Evolutionary conservation across 225 moss, liverwort and hornwort species (phyloP), one percentile per base, ranked within the genome.

Genomic region (Ulota crispa): DNA sequence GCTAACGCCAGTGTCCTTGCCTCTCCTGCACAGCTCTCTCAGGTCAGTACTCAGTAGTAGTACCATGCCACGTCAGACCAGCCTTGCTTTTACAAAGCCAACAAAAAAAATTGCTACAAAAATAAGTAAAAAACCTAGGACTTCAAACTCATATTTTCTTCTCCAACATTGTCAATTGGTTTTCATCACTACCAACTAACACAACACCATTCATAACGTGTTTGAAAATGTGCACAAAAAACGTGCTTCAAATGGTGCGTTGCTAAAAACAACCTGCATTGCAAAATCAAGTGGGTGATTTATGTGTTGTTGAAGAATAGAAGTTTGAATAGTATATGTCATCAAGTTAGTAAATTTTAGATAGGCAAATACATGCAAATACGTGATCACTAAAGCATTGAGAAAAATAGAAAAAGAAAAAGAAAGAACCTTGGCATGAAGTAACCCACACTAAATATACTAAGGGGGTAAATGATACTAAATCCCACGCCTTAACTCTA

Each of bases 1-100:
- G 91, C 88, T 32, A 83, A 56, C 39, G 97, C 94, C 82, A 95
- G 64, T 68, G 89, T 85, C 28, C 97, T 87, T 16, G 92, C 95
- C 75, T 92, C 73, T 68, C 92, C 96, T 95, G 89, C 32, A 76
- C 20, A 67, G 50, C 32, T 63, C 53, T 63, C 53, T 34, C 14
- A 41, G 27, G 19, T 83, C 21, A 79, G 73, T 31, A 39, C 39
- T 39, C 39, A 45, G 45, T 14, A 45, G 31, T 16, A 6, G 18
- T 18, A 50, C 39, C 37, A 67, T 4, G 2, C 37, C 27, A 77
- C 15, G 4, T 30, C 21, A 45, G 76, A 45, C 4, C 21, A 30
- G 21, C 8, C 30, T 41, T 62, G 7, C 2, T 18, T 18, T 5
- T 18, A 16, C 18, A 50, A 50, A 50, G 18, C 50, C 18, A 5